phyloP scores from a whole-genome alignment of 2,329 filamentous ascomycete genomes.

The Sclerotinia trifoliorum region DNA sequence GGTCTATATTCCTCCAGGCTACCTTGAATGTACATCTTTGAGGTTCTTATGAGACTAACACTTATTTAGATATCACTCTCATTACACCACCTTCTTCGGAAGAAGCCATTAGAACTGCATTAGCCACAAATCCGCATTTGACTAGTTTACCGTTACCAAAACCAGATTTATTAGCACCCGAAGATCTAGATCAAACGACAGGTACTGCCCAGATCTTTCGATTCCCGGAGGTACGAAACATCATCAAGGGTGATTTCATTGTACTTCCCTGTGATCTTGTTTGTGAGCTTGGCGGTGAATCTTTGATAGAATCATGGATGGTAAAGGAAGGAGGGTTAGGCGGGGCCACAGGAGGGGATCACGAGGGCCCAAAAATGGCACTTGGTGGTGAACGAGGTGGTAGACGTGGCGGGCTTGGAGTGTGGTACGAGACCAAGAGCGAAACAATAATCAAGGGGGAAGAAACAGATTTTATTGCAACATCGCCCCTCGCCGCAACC shows the following conservation, averaged over 20 bases:
- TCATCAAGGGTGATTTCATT: constrained; percentile 81
- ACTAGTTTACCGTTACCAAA: constrained; percentile 71
- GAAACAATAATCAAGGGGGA: constrained; percentile 80
- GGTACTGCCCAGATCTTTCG: constrained; percentile 88
- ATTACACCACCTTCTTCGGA: constrained; percentile 64
- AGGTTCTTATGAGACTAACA: constrained; percentile 24
- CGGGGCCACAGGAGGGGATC: constrained; percentile 54
- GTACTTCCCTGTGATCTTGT: constrained; percentile 91
- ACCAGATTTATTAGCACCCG: constrained; percentile 74
- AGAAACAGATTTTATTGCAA: constrained; percentile 89
- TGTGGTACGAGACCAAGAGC: constrained; percentile 87
- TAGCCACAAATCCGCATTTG: constrained; percentile 76
- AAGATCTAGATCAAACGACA: constrained; percentile 74
- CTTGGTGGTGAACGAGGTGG: constrained; percentile 56
- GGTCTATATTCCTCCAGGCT: background rate
- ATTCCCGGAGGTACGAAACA: constrained; percentile 74
- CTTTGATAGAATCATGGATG: constrained; percentile 89
- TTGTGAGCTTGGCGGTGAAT: constrained; percentile 81
- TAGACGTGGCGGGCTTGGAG: constrained; percentile 75
- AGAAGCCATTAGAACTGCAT: constrained; percentile 64
- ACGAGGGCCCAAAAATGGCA: constrained; percentile 47
- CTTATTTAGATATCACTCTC: constrained; percentile 56
- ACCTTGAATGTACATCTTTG: background rate
- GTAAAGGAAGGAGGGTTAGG: constrained; percentile 71
- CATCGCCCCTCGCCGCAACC: constrained; percentile 62